Evolutionary conservation across 495 filamentous ascomycete genomes (phyloP), one percentile per base, ranked within the genome.

Genomic region (Aspergillus avenaceus): DNA sequence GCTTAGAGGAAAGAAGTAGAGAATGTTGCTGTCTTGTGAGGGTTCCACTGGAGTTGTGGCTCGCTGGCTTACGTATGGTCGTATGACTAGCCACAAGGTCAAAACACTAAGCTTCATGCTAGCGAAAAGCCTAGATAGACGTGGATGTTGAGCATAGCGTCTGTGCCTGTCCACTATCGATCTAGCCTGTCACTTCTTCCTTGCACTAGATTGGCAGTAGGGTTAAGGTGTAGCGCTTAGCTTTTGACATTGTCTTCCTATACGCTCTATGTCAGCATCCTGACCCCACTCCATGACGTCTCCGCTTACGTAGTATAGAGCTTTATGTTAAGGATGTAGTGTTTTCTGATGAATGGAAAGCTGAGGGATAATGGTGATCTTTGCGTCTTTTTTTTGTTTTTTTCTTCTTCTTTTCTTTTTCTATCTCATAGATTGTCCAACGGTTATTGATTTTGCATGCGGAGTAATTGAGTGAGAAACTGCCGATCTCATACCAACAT

Each of bases 241-340:
- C 27, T 37, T 18, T 36, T 21, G 9, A 21, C 36, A 12, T 26
- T 8, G n/a, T 31, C 47, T 19, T 22, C n/a, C 51, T 48, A 53
- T 45, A 45, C 51, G 45, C 24, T 22, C 37, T 28, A 36, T 53
- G 40, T 49, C 19, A 41, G 37, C 49, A 44, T 40, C 26, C 36
- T 40, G 43, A 43, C 58, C 58, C 58, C 54, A 60, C 58, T 45
- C 23, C 47, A 48, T 60, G 58, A 54, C 58, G 58, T 56, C 50
- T 60, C 45, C 44, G 58, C 53, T 60, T 55, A 60, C 53, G 57
- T 50, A 54, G 53, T 47, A 48, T 26, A 25, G n/a, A 26, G 38
- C 23, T 14, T 44, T 28, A 16, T 44, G 24, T 26, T 9, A 18
- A 8, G 41, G 12, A 9, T 28, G 13, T 23, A 44, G n/a, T 28